Conservation (phyloP, 2,329 filamentous ascomycete genomes). For the Epichloe uncinata region DNA sequence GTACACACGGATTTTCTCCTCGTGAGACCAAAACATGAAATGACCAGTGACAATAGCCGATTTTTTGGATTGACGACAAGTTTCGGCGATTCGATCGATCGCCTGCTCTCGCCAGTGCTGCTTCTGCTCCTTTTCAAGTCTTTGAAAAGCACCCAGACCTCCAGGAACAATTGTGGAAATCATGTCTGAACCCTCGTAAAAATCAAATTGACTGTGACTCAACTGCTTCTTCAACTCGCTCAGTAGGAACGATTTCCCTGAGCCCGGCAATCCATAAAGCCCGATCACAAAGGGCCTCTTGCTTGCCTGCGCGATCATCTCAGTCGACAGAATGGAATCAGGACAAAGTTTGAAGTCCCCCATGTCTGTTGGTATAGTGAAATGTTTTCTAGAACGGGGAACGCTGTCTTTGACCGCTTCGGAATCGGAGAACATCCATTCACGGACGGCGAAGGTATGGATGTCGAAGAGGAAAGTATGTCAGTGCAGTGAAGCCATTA, state of each 20-base stretch:
- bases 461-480: too few relatives aligned
- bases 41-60: conserved; percentile 40
- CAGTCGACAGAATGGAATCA: background rate
- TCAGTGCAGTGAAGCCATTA: too few relatives aligned
- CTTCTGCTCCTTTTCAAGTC: conserved; percentile 23
- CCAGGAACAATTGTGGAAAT: conserved; percentile 30
- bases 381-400: background rate
- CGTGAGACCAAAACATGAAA: conserved; percentile 38
- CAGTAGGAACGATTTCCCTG: conserved; percentile 37
- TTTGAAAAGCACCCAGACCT: conserved; percentile 34
- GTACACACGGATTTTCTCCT: conserved; percentile 20
- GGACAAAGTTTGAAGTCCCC: background rate
- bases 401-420: background rate
- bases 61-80: conserved; percentile 21
- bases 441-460: too few relatives aligned
- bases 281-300: conserved; percentile 32
- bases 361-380: background rate
- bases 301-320: background rate
- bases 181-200: conserved; percentile 39
- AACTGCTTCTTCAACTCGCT: conserved; percentile 24
- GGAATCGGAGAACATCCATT: background rate
- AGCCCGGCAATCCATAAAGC: conserved; percentile 40
- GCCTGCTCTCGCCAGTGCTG: conserved; percentile 26
- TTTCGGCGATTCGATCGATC: conserved; percentile 28
- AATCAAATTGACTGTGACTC: conserved; percentile 22